Conservation (phyloP, 768 basidiomycete genomes). For the Cystobasidium tubakii region DNA sequence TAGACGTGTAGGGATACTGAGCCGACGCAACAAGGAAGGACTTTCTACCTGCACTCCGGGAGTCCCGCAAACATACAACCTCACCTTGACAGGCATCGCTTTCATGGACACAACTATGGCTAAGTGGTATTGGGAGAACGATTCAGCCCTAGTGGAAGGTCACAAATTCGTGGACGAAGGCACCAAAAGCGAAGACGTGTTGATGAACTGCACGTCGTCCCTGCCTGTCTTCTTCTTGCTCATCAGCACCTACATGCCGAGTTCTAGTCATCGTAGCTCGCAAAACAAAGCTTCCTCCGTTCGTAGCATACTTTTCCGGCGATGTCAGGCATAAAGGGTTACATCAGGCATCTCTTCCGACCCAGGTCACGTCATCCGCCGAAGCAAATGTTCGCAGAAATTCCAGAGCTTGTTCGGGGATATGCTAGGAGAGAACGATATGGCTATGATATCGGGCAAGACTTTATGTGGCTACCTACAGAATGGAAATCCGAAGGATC, state of each 20-base stretch:
- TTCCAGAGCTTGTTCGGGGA: conserved; percentile 2
- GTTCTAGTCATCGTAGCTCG: not conserved
- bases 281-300: not conserved
- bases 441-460: not conserved
- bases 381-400: not conserved
- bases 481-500: not conserved
- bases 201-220: conserved; percentile 27
- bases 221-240: not conserved
- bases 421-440: not conserved
- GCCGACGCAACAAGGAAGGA: not conserved
- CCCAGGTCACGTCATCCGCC: conserved; percentile 1
- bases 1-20: not conserved
- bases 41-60: not conserved
- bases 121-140: conserved; percentile 19
- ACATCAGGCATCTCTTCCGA: not conserved
- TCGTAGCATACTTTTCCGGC: not conserved
- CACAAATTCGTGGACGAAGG: conserved; percentile 4
- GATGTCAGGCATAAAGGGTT: not conserved
- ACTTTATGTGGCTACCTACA: not conserved
- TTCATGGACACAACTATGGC: conserved; percentile 29
- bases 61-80: not conserved
- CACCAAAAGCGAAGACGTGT: conserved; percentile 28
- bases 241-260: too few species aligned
- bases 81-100: conserved; percentile 15
- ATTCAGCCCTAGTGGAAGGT: not conserved